Conservation (phyloP, 1,284 basidiomycete species). For the Sparassis latifolia region DNA sequence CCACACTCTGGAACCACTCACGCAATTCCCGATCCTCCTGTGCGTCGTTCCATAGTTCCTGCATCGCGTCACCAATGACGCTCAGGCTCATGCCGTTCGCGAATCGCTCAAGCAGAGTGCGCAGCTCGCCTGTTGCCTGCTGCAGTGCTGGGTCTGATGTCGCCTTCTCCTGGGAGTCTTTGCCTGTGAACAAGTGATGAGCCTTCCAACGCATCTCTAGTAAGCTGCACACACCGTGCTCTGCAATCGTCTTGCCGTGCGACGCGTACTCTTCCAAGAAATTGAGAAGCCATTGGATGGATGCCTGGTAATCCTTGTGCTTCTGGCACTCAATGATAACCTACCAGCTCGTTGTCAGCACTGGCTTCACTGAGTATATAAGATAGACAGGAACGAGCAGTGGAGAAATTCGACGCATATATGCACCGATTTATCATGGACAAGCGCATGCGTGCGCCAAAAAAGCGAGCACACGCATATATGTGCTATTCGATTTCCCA, state of each 20-base stretch:
- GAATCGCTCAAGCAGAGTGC: slow-evolving; percentile 86
- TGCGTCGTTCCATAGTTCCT: slow-evolving; percentile 73
- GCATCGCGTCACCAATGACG: slow-evolving; percentile 65
- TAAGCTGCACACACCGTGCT: slow-evolving; percentile 19
- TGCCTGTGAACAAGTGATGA: slow-evolving; percentile 12
- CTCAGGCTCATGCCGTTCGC: slow-evolving; percentile 72
- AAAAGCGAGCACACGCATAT: no score
- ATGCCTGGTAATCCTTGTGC: slow-evolving; percentile 85
- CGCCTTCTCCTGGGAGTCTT: slow-evolving; percentile 28
- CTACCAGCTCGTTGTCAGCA: slow-evolving; percentile 26
- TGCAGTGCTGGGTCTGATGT: slow-evolving; percentile 46
- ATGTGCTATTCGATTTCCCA: not conserved
- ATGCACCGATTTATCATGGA: no score
- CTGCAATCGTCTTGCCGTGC: slow-evolving; percentile 49
- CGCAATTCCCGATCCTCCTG: slow-evolving; percentile 72
- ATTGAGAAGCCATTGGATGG: slow-evolving; percentile 71
- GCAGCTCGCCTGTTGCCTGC: slow-evolving; percentile 59
- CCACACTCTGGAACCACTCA: slow-evolving; percentile 69
- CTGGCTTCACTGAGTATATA: not conserved
- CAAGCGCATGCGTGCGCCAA: no score
- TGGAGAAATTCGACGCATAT: no score
- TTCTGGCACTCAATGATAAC: slow-evolving; percentile 91
- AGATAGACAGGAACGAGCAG: slow-evolving; percentile 9
- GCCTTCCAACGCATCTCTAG: no score
- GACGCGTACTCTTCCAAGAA: slow-evolving; percentile 72